Evolutionary conservation across 129 eudicot genomes (phyloP).

Genomic region (Lactuca saligna): DNA sequence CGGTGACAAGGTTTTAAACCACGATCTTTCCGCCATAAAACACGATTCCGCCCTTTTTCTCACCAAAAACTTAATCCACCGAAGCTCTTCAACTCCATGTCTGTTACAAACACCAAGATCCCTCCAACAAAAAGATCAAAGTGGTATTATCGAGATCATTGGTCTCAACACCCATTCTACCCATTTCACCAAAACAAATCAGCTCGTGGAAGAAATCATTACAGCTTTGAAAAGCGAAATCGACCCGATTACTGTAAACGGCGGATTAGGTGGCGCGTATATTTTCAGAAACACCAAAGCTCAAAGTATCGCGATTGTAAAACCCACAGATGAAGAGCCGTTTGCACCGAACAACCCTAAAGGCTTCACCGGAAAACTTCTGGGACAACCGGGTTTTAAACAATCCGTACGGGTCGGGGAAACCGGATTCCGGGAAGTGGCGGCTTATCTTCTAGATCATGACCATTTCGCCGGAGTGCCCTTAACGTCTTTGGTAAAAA

Average conservation of each 20-base stretch:
- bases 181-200: slow-evolving; percentile 35
- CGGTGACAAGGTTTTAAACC: slow-evolving; percentile 62
- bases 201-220: slow-evolving; percentile 54
- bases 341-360: slow-evolving; percentile 89
- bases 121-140: slow-evolving; percentile 48
- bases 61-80: slow-evolving; percentile 52
- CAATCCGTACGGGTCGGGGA: slow-evolving; percentile 74
- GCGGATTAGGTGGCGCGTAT: slow-evolving; percentile 85
- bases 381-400: slow-evolving; percentile 78
- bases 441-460: slow-evolving; percentile 77
- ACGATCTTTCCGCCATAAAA: slow-evolving; percentile 59
- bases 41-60: slow-evolving; percentile 62
- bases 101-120: slow-evolving; percentile 55
- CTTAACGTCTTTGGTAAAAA: slow-evolving; percentile 65
- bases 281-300: slow-evolving; percentile 52
- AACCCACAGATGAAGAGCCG: slow-evolving; percentile 89
- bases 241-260: slow-evolving; percentile 61
- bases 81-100: slow-evolving; percentile 71
- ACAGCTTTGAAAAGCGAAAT: slow-evolving; percentile 46
- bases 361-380: slow-evolving; percentile 74
- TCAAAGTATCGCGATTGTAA: slow-evolving; percentile 74
- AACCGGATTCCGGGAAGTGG: slow-evolving; percentile 81
- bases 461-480: slow-evolving; percentile 74
- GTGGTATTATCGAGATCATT: slow-evolving; percentile 57
- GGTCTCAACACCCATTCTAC: slow-evolving; percentile 41